These are phyloP conservation scores for Lonicera japonica DNA, from an alignment of 129 eudicot species.

Conservation along the genomic window DNA sequence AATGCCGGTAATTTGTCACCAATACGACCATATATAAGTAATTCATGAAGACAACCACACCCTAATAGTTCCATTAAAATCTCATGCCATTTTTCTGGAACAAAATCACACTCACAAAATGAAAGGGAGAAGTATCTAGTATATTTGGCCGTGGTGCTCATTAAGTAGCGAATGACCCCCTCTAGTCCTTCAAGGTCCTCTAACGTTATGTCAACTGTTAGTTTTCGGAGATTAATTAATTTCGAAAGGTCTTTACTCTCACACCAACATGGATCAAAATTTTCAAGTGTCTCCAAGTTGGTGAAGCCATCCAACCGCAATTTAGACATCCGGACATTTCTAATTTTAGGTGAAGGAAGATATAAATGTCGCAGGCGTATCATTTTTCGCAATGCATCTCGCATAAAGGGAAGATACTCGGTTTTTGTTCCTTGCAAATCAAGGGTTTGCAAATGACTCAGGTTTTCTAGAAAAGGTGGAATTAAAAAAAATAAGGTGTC, in stretches of 20 bases:
- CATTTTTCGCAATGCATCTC: conserved; percentile 14
- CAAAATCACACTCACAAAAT: not conserved
- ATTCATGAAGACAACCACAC: too few species aligned
- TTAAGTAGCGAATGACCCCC: not conserved
- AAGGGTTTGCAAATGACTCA: conserved; percentile 11
- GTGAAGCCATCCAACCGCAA: conserved; percentile 11
- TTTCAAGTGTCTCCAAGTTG: conserved; percentile 10
- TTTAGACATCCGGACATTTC: not conserved
- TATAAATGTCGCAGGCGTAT: conserved; percentile 10
- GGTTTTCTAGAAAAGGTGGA: conserved; percentile 8
- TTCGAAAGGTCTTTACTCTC: not conserved
- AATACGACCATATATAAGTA: too few species aligned
- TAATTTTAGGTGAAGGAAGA: not conserved
- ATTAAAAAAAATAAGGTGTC: not conserved
- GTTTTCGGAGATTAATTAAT: not conserved
- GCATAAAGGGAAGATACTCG: not conserved
- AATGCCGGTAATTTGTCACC: not conserved
- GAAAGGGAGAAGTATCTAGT: not conserved
- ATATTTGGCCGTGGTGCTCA: not conserved
- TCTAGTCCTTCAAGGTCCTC: not conserved
- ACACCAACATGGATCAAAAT: not conserved
- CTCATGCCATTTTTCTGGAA: too few species aligned
- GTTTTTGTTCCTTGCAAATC: not conserved
- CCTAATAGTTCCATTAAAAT: too few species aligned
- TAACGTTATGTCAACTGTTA: not conserved